Conservation (phyloP, 2,329 filamentous ascomycete species). For the Fusarium sp. region DNA sequence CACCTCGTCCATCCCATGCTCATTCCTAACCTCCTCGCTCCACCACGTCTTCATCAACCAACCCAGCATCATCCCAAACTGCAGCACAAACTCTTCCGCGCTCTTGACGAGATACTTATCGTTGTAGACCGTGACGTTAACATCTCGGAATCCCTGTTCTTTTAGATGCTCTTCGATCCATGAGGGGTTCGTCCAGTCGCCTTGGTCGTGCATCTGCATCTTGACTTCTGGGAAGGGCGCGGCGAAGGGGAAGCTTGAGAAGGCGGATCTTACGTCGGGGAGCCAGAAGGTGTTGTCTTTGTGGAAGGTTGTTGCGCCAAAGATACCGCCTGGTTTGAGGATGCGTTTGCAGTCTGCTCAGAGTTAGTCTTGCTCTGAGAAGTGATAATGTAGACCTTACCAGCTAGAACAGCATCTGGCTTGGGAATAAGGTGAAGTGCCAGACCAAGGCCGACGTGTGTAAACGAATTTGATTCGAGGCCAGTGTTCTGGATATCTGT, state of each 20-base stretch:
- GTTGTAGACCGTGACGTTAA: conserved; percentile 52
- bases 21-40: conserved; percentile 55
- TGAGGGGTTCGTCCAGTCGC: conserved; percentile 55
- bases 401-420: conserved; percentile 51
- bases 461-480: conserved; percentile 56
- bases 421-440: conserved; percentile 62
- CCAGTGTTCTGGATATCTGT: conserved; percentile 53
- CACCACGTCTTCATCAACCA: conserved; percentile 56
- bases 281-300: conserved; percentile 54
- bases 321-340: conserved; percentile 55
- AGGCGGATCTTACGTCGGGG: conserved; percentile 55
- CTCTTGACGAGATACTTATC: conserved; percentile 47
- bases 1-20: conserved; percentile 55
- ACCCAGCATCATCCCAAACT: conserved; percentile 56
- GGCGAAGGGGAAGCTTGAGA: conserved; percentile 57
- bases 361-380: background rate
- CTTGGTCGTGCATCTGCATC: conserved; percentile 57
- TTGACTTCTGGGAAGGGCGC: conserved; percentile 53
- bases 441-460: conserved; percentile 61
- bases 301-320: conserved; percentile 56
- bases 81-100: conserved; percentile 53
- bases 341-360: conserved; percentile 53
- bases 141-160: conserved; percentile 54
- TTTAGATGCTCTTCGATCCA: conserved; percentile 56
- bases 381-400: conserved; percentile 28